Evolutionary conservation across 148 eudicot genomes (phyloP).

Genomic region (Persicaria tinctoria): DNA sequence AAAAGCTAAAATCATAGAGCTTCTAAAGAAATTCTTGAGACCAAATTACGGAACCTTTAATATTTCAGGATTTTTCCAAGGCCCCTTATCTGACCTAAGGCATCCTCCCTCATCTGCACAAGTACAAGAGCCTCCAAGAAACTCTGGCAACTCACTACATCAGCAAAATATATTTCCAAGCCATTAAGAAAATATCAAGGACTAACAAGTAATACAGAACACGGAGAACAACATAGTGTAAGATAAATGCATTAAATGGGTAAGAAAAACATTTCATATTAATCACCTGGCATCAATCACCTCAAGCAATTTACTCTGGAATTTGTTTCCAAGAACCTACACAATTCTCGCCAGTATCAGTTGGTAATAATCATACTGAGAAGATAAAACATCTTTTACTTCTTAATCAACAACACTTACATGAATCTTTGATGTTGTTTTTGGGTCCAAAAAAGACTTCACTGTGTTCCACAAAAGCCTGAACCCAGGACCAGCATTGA

Average conservation of each 20-base stretch:
- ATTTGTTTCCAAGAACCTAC: slow-evolving; percentile 91
- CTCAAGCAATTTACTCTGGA: slow-evolving; percentile 83
- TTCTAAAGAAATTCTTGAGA: background rate
- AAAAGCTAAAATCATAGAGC: background rate
- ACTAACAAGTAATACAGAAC: background rate
- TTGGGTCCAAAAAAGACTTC: slow-evolving; percentile 83
- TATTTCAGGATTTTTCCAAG: slow-evolving; percentile 83
- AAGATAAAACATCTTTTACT: slow-evolving; percentile 1
- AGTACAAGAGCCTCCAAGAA: slow-evolving; percentile 86
- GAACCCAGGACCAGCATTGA: slow-evolving; percentile 96
- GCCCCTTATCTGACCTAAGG: slow-evolving; percentile 86
- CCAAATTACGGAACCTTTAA: slow-evolving; percentile 41
- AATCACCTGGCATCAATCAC: slow-evolving; percentile 75
- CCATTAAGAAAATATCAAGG: slow-evolving; percentile 6
- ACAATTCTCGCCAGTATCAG: slow-evolving; percentile 6
- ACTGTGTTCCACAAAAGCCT: slow-evolving; percentile 91
- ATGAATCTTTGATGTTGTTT: slow-evolving; percentile 86
- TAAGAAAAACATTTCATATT: background rate
- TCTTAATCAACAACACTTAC: slow-evolving; percentile 30
- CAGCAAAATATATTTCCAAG: background rate
- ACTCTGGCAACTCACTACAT: slow-evolving; percentile 82
- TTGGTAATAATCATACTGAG: background rate
- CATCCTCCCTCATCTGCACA: slow-evolving; percentile 88
- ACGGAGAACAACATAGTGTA: background rate
- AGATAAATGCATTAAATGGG: background rate